Percentiles rank a stretch among this genome's conserved stretches.
phyloP scores from a whole-genome alignment of 2,329 filamentous ascomycete species.

The Balansia obtecta region DNA sequence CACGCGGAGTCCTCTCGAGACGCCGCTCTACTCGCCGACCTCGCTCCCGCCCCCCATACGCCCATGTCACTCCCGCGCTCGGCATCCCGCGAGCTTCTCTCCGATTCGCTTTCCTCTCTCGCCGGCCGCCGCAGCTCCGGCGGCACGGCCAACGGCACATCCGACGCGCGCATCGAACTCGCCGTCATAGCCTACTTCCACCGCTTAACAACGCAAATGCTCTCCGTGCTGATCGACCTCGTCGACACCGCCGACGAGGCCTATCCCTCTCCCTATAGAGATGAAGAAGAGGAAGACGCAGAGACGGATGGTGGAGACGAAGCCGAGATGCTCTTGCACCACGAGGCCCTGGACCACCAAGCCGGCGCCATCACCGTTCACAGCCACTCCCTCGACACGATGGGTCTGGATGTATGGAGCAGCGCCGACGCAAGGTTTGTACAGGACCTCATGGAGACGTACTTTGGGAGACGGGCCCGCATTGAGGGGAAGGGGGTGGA shows the following conservation, averaged over 20 bases:
- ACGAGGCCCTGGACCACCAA: constrained; percentile 20
- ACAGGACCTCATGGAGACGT: constrained; percentile 45
- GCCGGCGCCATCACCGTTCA: constrained; percentile 39
- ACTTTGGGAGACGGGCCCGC: constrained; percentile 51
- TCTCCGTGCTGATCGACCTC: constrained; percentile 49
- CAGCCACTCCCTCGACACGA: constrained; percentile 51
- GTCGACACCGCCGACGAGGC: constrained; percentile 38
- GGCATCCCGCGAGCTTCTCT: constrained; percentile 22
- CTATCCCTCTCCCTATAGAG: constrained; percentile 19
- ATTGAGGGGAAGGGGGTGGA: constrained; percentile 59
- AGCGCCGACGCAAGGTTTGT: constrained; percentile 57
- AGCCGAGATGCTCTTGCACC: constrained; percentile 12
- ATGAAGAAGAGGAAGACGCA: constrained; percentile 26
- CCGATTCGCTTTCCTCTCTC: constrained; percentile 34
- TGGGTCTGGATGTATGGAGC: constrained; percentile 74
- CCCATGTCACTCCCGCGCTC: constrained; percentile 19
- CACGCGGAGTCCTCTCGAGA: constrained; percentile 46
- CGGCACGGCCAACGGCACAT: neutral
- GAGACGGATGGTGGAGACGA: constrained; percentile 15
- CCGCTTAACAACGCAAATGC: constrained; percentile 54
- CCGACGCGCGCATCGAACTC: constrained; percentile 42
- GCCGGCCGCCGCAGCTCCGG: constrained; percentile 21
- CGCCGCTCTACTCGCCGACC: constrained; percentile 40
- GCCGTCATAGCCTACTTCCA: constrained; percentile 74
- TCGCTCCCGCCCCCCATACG: constrained; percentile 23